Evolutionary conservation across 2,329 filamentous ascomycete species (phyloP), one percentile per base, ranked within the genome.

Genomic region (Endoconidiophora laricicola): DNA sequence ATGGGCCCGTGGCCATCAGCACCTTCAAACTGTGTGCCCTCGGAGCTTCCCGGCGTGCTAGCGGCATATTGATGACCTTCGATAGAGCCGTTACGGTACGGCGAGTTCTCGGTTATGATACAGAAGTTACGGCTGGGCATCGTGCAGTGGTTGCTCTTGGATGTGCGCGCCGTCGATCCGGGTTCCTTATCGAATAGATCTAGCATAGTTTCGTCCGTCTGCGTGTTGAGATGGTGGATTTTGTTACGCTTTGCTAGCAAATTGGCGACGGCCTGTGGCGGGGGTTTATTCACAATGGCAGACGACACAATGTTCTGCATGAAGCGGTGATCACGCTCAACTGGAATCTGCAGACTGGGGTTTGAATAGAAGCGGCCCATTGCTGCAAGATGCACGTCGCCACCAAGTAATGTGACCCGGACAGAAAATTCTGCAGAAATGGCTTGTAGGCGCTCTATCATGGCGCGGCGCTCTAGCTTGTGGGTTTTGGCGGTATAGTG

Each of bases 91-190:
- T 52, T 46, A 50, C 71, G 71, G 58, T 71, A 69, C 44, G 74
- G 85, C n/a, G 80, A 78, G 64, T 94, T 95, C 62, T 94, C 85
- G 16, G 85, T 83, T 54, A 98, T 80, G 40, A 84, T 81, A 59
- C 90, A 90, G 73, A 86, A 98, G 63, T 98, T 98, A 22, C 91
- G 79, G 56, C 86, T 88, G 2, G 94, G 78, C 65, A 95, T 95
- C 9, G 88, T 95, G 54, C 86, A 83, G 55, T 85, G 75, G 64
- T 95, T 95, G 60, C 74, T 81, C 41, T 69, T 68, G 1, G 79
- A 75, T 3, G 82, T 85, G 66, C 88, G 94, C 73, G 46, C 84
- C 60, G 62, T 76, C 61, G 64, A 74, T 57, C 94, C 87, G 0
- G 93, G 87, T 58, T 95, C 88, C 59, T 84, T 82, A 54, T 86